Evolutionary conservation across 2,329 filamentous ascomycete genomes (phyloP).

Genomic region (Sporothrix variecibatus): DNA sequence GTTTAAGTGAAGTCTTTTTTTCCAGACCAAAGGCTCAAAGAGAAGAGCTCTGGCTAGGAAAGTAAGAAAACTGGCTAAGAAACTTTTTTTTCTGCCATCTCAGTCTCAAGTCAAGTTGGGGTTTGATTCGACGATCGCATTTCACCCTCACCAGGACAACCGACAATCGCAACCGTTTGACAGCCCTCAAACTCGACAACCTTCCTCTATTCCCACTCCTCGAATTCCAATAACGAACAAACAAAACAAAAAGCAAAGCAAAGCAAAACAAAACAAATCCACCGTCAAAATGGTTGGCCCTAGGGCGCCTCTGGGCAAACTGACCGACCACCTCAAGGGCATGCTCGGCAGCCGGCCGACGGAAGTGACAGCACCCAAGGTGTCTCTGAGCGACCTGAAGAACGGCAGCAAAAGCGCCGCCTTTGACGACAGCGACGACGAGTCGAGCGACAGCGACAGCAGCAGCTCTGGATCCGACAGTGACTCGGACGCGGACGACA

Average conservation of each 20-base stretch:
- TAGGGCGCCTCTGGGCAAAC: constrained; percentile 37
- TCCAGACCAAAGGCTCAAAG: neutral
- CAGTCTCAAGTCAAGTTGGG: neutral
- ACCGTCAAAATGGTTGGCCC: constrained; percentile 29
- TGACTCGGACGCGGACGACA: constrained; percentile 22
- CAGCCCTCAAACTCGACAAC: neutral
- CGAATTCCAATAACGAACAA: neutral
- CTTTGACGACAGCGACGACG: constrained; percentile 30
- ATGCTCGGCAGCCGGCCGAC: constrained; percentile 27
- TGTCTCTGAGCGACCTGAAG: constrained; percentile 26
- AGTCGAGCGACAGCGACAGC: constrained; percentile 30
- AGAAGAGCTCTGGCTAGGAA: neutral
- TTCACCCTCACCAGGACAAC: neutral
- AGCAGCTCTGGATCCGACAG: constrained; percentile 22
- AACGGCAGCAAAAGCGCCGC: constrained; percentile 11
- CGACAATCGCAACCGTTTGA: neutral
- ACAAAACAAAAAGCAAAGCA: neutral
- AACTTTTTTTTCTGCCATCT: neutral
- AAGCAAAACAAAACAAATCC: neutral
- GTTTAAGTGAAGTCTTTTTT: constrained; percentile 22
- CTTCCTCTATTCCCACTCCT: neutral
- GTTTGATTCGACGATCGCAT: neutral
- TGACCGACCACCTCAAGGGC: constrained; percentile 35
- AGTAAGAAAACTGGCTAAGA: neutral
- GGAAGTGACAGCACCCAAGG: constrained; percentile 8